Conservation (phyloP, 1,139 yeast species). For the Geotrichum fermentans region DNA sequence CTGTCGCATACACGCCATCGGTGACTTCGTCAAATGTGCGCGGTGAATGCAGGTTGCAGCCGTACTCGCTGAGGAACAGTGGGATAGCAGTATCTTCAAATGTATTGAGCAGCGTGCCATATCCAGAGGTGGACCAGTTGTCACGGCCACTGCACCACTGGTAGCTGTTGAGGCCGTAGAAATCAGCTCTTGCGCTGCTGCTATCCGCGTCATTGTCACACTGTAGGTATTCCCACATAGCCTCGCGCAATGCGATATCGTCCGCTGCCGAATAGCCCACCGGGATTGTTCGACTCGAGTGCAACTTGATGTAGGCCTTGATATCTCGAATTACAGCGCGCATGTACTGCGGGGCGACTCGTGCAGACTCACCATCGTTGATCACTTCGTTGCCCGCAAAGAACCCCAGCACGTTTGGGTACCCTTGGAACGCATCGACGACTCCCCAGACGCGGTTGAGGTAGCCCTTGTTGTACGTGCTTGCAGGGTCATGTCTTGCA, state of each 20-base stretch:
- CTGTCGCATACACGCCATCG: constrained; percentile 40
- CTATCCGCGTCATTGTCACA: constrained; percentile 47
- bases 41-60: constrained; percentile 82
- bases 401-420: constrained; percentile 85
- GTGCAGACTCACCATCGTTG: constrained; percentile 73
- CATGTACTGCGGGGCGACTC: constrained; percentile 45
- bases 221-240: constrained; percentile 75
- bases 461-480: constrained; percentile 64
- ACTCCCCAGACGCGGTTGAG: constrained; percentile 72
- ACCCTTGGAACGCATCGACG: constrained; percentile 77
- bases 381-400: constrained; percentile 93
- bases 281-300: constrained; percentile 66
- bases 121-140: constrained; percentile 62
- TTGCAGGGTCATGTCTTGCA: constrained; percentile 86
- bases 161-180: constrained; percentile 91
- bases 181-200: constrained; percentile 66
- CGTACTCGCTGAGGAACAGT: constrained; percentile 84
- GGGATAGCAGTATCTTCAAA: constrained; percentile 65
- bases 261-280: constrained; percentile 98
- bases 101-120: constrained; percentile 55
- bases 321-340: constrained; percentile 81
- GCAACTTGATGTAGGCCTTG: constrained; percentile 58
- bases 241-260: constrained; percentile 66
- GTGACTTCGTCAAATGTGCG: constrained; percentile 72
- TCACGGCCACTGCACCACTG: constrained; percentile 84